A percentile compares a stretch with the other conserved stretches of the same genome.
Conservation (phyloP, 2,329 filamentous ascomycete species). For the Neurospora crassa region DNA sequence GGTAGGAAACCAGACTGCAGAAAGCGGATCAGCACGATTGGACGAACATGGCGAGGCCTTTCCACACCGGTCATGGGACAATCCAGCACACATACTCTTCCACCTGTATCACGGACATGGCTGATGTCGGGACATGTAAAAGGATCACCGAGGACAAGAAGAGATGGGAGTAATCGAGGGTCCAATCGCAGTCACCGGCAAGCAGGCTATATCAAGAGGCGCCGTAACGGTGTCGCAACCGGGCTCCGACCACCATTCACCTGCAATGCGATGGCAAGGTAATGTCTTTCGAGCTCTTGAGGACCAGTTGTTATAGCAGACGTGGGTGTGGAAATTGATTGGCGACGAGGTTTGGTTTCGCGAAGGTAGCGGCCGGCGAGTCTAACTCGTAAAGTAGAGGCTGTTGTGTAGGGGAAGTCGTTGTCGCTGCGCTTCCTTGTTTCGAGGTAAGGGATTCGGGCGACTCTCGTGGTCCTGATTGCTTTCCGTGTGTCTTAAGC, state of each 20-base stretch:
- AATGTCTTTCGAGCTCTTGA: background rate
- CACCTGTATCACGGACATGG: conserved; percentile 35
- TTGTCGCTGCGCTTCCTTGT: background rate
- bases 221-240: background rate
- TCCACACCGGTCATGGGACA: background rate
- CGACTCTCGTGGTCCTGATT: background rate
- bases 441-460: background rate
- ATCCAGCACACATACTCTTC: conserved; percentile 27
- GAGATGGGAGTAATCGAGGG: background rate
- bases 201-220: background rate
- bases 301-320: background rate
- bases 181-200: background rate
- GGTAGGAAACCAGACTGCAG: conserved; percentile 67
- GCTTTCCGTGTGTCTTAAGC: background rate
- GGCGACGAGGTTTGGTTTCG: background rate
- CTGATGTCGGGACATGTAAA: conserved; percentile 1
- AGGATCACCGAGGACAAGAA: background rate
- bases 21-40: conserved; percentile 6
- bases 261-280: background rate
- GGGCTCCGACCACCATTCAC: background rate
- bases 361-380: background rate
- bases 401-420: background rate
- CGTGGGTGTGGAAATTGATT: background rate
- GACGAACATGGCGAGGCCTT: background rate
- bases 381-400: background rate